These are phyloP conservation scores for Salix udensis DNA, from an alignment of 345 rosid species.

Conservation along the genomic window DNA sequence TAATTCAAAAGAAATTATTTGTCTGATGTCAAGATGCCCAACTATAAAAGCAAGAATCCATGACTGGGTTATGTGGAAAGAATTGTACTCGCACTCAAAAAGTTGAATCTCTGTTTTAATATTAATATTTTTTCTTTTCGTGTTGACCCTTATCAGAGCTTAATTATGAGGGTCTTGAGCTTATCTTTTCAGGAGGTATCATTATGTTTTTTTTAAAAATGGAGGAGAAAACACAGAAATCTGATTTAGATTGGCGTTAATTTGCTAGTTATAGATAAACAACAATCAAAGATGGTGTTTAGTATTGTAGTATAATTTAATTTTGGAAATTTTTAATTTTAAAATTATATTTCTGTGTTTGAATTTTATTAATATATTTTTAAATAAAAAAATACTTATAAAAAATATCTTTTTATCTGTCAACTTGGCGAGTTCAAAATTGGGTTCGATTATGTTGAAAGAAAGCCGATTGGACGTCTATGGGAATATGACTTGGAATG, in stretches of 20 bases:
- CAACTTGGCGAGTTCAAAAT: not conserved
- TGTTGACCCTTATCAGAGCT: not conserved
- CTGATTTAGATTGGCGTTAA: not conserved
- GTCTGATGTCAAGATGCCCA: too few species aligned
- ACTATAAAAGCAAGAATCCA: not conserved
- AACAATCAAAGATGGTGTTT: not conserved
- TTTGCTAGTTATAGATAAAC: not conserved
- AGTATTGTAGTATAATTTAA: too few species aligned
- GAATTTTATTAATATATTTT: too few species aligned
- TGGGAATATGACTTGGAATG: slow-evolving; percentile 13
- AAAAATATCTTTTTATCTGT: too few species aligned
- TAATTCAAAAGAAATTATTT: too few species aligned
- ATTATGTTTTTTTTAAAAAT: too few species aligned
- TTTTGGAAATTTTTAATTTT: too few species aligned
- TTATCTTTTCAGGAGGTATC: not conserved
- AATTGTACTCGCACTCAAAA: too few species aligned
- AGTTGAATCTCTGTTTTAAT: too few species aligned
- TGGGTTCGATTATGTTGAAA: slow-evolving; percentile 23
- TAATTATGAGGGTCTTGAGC: not conserved
- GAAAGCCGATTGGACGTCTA: not conserved
- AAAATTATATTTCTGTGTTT: too few species aligned
- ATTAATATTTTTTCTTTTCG: not conserved
- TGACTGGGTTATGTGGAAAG: too few species aligned
- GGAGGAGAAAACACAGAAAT: slow-evolving; percentile 1
- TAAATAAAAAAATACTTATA: too few species aligned